These are phyloP conservation scores for Dothideomycetes sp. DNA, from an alignment of 2,329 filamentous ascomycete species.

Conservation along the genomic window DNA sequence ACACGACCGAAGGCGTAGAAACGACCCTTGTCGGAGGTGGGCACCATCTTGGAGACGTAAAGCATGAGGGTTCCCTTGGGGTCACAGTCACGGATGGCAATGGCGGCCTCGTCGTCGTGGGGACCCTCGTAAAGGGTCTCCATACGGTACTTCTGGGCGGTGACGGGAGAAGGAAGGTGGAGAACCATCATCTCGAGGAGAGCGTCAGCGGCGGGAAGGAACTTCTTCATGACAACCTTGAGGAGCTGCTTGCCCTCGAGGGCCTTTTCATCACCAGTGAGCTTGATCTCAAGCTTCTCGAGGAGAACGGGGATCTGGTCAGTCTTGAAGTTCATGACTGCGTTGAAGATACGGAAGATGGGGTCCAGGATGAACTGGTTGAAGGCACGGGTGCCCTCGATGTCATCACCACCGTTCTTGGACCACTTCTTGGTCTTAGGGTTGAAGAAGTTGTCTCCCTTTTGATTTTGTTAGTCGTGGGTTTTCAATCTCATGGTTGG, in stretches of 20 bases:
- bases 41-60: slow-evolving; percentile 99
- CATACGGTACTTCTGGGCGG: slow-evolving; percentile 92
- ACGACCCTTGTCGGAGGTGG: slow-evolving; percentile 97
- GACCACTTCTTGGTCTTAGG: slow-evolving; percentile 99
- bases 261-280: slow-evolving; percentile 72
- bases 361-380: slow-evolving; percentile 99
- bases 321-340: slow-evolving; percentile 98
- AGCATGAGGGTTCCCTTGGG: slow-evolving; percentile 98
- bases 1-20: slow-evolving; percentile 99
- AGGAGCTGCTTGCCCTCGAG: slow-evolving; percentile 96
- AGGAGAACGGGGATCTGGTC: slow-evolving; percentile 76
- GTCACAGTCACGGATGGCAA: slow-evolving; percentile 97
- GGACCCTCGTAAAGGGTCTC: slow-evolving; percentile 99
- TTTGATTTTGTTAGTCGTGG: slow-evolving; percentile 30
- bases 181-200: slow-evolving; percentile 99
- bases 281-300: slow-evolving; percentile 92
- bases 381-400: slow-evolving; percentile 89
- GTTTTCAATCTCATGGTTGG: slow-evolving; percentile 35
- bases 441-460: slow-evolving; percentile 99
- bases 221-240: slow-evolving; percentile 97
- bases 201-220: slow-evolving; percentile 95
- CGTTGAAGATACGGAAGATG: slow-evolving; percentile 97
- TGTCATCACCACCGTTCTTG: slow-evolving; percentile 71
- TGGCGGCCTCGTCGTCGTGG: slow-evolving; percentile 77
- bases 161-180: slow-evolving; percentile 91